A percentile compares a stretch with the other conserved stretches of the same genome.
Evolutionary conservation across 1,139 yeast species (phyloP).

Genomic region (Suhomyces terraborum): DNA sequence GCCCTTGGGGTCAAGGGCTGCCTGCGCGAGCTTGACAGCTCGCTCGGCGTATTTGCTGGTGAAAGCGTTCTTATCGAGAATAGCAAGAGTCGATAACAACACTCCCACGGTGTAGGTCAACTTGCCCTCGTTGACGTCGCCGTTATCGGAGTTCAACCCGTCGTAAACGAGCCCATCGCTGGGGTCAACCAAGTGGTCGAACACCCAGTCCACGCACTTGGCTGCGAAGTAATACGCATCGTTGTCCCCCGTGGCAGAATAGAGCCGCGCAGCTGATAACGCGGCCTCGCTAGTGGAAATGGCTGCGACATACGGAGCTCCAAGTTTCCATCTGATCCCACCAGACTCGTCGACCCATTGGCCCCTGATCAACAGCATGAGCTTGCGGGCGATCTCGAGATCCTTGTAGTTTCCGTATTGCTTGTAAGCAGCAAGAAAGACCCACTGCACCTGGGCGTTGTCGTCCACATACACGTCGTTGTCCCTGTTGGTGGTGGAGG

Average conservation of each 20-base stretch:
- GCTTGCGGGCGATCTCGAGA: constrained; percentile 11
- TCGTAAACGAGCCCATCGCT: constrained; percentile 18
- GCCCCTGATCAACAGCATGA: constrained; percentile 15
- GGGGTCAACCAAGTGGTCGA: constrained; percentile 14
- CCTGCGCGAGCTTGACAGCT: constrained; percentile 16
- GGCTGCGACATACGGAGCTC: constrained; percentile 18
- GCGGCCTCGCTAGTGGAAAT: constrained; percentile 21
- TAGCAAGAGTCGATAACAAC: constrained; percentile 15
- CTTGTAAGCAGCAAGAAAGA: constrained; percentile 15
- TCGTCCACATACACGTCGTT: constrained; percentile 20
- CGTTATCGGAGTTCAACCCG: constrained; percentile 14
- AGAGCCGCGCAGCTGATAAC: constrained; percentile 18
- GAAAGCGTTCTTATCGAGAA: constrained; percentile 14
- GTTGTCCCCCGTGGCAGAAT: constrained; percentile 11
- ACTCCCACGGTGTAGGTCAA: constrained; percentile 21
- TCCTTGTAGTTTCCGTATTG: constrained; percentile 10
- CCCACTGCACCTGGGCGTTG: constrained; percentile 21
- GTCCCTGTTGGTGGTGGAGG: constrained; percentile 18
- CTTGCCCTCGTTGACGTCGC: constrained; percentile 17
- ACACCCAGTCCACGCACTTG: constrained; percentile 16
- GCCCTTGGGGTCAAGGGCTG: constrained; percentile 16
- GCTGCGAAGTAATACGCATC: constrained; percentile 13
- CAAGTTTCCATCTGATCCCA: constrained; percentile 18
- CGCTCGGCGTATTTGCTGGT: constrained; percentile 10
- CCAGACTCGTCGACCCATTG: constrained; percentile 16